These are phyloP conservation scores for Chlorella ohadii DNA, from an alignment of 139 green algal species.

Conservation along the genomic window DNA sequence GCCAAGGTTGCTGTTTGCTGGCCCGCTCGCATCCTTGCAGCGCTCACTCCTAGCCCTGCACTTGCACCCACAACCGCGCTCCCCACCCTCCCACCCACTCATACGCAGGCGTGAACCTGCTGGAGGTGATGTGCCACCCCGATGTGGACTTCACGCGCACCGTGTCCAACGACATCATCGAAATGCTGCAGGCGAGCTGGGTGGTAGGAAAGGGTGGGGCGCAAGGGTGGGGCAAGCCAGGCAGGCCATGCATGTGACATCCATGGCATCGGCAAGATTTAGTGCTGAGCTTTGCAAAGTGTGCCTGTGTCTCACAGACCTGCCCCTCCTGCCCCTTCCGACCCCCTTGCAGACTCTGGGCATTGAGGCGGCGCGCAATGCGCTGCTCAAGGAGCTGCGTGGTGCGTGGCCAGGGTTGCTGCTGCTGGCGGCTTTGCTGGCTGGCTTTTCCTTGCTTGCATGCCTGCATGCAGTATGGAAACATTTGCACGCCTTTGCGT, in stretches of 20 bases:
- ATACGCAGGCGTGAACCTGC: constrained; percentile 87
- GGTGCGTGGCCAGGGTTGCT: constrained; percentile 32
- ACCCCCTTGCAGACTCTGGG: constrained; percentile 79
- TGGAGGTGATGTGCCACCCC: constrained; percentile 90
- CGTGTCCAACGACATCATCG: constrained; percentile 91
- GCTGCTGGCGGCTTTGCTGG: background rate
- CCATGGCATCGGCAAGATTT: too few species aligned
- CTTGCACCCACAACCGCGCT: too few species aligned
- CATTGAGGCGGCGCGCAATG: constrained; percentile 92
- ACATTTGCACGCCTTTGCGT: too few species aligned
- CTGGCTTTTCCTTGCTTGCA: background rate
- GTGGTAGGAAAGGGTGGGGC: too few species aligned
- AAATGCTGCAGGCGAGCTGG: constrained; percentile 74
- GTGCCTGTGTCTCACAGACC: too few species aligned
- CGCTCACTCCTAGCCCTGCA: too few species aligned
- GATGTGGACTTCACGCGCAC: constrained; percentile 93
- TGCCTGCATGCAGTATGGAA: background rate
- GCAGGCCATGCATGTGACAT: too few species aligned
- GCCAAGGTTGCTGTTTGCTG: too few species aligned
- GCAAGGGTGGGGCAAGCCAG: too few species aligned
- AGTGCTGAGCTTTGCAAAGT: too few species aligned
- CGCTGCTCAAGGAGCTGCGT: constrained; percentile 94
- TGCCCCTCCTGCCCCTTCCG: too few species aligned
- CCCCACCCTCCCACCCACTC: background rate
- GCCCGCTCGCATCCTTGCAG: too few species aligned